Evolutionary conservation across 2,329 filamentous ascomycete genomes (phyloP).

Genomic region (Ilyonectria mors-panacis): DNA sequence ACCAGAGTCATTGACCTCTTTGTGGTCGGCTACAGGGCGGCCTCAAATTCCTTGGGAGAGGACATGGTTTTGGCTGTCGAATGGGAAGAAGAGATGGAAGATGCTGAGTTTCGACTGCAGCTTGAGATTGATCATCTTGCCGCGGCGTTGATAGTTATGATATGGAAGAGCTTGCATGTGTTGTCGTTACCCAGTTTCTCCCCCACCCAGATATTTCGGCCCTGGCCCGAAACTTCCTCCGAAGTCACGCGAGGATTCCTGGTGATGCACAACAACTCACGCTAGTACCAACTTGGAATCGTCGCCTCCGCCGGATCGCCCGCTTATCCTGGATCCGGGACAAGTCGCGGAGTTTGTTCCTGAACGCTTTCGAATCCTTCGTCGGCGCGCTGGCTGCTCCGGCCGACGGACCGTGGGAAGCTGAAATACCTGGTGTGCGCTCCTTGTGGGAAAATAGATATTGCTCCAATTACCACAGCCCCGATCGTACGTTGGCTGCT

Average conservation of each 20-base stretch:
- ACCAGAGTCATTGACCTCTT: slow-evolving; percentile 11
- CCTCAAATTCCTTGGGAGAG: slow-evolving; percentile 25
- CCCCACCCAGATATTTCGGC: background rate
- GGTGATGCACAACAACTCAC: background rate
- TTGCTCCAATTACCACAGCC: background rate
- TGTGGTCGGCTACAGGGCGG: slow-evolving; percentile 12
- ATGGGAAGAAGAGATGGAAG: background rate
- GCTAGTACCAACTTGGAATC: background rate
- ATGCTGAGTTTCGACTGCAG: background rate
- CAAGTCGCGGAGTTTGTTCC: background rate
- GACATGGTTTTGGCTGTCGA: slow-evolving; percentile 9
- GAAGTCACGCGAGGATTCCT: background rate
- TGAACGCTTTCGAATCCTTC: background rate
- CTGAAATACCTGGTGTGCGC: background rate
- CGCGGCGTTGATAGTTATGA: background rate
- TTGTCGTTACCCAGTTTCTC: background rate
- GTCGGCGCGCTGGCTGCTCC: background rate
- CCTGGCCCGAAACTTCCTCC: slow-evolving; percentile 10
- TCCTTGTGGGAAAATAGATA: background rate
- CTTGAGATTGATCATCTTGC: background rate
- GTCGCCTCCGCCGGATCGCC: background rate
- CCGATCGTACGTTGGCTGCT: background rate
- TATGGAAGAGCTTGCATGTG: background rate
- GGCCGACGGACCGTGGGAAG: background rate
- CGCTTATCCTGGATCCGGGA: background rate